These are phyloP conservation scores for Boletus reticulatus DNA, from an alignment of 768 basidiomycete genomes.

Conservation along the genomic window DNA sequence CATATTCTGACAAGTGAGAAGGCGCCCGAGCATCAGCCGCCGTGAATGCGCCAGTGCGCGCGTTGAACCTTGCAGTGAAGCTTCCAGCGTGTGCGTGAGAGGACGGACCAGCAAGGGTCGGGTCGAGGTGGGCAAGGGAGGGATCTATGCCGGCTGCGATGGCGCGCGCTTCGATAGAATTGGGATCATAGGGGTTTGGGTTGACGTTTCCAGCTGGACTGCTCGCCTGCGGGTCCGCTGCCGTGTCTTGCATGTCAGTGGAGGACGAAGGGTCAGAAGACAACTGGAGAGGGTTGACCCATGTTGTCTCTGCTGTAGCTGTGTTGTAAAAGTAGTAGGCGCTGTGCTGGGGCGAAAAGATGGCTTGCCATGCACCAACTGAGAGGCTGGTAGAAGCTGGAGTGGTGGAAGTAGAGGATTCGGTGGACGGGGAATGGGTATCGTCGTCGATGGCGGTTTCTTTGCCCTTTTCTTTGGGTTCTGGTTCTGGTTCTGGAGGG, in stretches of 20 bases:
- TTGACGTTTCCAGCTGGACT: constrained; percentile 11
- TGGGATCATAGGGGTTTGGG: constrained; percentile 28
- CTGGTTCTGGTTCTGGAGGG: constrained; percentile 1
- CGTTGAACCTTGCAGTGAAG: constrained; percentile 73
- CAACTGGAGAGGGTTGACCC: constrained; percentile 70
- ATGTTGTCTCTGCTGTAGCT: constrained; percentile 75
- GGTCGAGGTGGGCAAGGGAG: constrained; percentile 76
- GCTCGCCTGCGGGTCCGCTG: constrained; percentile 24
- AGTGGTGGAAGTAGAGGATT: background rate
- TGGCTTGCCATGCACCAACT: constrained; percentile 67
- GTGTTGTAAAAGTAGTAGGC: constrained; percentile 86
- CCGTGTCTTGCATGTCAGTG: constrained; percentile 14
- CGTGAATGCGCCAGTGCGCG: constrained; percentile 76
- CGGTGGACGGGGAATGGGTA: background rate
- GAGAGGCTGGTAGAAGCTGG: constrained; percentile 21
- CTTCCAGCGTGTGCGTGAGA: constrained; percentile 38
- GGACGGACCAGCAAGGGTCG: constrained; percentile 48
- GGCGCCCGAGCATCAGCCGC: constrained; percentile 67
- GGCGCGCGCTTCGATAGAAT: constrained; percentile 67
- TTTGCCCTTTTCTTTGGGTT: constrained; percentile 2
- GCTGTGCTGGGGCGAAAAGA: constrained; percentile 74
- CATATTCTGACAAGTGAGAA: constrained; percentile 74
- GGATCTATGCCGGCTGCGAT: constrained; percentile 82
- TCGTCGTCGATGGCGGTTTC: constrained; percentile 2
- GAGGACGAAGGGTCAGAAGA: constrained; percentile 23